Evolutionary conservation across 1,284 basidiomycete genomes (phyloP), one percentile per base, ranked within the genome.

Genomic region (Rhodotorula mucilaginosa): DNA sequence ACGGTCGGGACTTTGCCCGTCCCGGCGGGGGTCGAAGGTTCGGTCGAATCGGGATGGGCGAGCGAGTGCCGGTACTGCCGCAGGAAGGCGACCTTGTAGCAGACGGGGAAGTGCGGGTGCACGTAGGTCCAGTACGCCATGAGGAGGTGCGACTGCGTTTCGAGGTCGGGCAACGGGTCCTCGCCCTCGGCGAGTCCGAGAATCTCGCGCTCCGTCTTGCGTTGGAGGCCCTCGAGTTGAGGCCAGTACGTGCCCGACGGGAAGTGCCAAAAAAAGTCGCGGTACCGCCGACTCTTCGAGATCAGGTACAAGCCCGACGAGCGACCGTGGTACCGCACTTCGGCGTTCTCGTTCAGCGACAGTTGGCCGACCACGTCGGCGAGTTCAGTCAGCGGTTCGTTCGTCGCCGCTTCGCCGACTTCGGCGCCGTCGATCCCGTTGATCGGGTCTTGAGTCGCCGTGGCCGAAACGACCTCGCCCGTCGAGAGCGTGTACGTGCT

Each of bases 161-260:
- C 84, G 82, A 48, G 83, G 80, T 49, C 80, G 75, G 59, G 86
- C 81, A 26, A 89, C 79, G 75, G 65, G 60, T 77, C 74, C 31
- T 77, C 71, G 15, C 79, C 64, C 76, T 79, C 68, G 77, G 75
- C 67, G 49, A 76, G 60, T 1, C 59, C 63, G 18, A 79, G 73
- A 63, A 91, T 80, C 68, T 79, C 79, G 54, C 71, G 71, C 60
- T 80, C 80, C 15, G 78, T 79, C 61, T 77, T 79, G 49, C 74
- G 80, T 79, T 79, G 52, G 80, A 82, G 77, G 12, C 54, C 62
- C 5, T 76, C 82, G 47, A 89, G 81, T 5, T 87, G 87, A 0
- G 91, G 92, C 92, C 91, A 93, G 29, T 92, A 88, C 21, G 91
- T 84, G 6, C 89, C 88, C 76, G 87, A 88, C 0, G 91, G 91